Base-by-base conservation (phyloP, 331 rosid species). In the Erythrophleum ivorense region DNA sequence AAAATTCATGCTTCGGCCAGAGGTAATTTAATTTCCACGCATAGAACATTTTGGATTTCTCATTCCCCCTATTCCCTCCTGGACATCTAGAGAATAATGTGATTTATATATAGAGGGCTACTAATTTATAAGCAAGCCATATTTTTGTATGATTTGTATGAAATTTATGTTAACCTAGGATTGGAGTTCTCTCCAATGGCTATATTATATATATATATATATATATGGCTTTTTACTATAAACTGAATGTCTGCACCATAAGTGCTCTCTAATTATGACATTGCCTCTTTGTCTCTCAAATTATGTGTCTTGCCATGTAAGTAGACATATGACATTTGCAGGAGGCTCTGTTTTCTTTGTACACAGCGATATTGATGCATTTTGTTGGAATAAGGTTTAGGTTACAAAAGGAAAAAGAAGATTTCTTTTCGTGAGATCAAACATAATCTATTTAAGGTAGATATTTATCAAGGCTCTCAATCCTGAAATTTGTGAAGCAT, bases 1-100 rank as follows among this genome's bases (percentile, higher is more conserved):
- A 69, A 79, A 54, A 66, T 87, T 89, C 81, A 91, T 91, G 95
- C 93, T 91, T 50, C 91, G 86, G 76, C 87, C 91, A 49, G 89
- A 89, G 95, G 95, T 91, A 82, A 14, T 55, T 54, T 34, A n/a
- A 18, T 43, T 41, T 24, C 80, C 10, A 38, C n/a, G 33, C 19
- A 24, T 16, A 3, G 55, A 50, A 10, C 72, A 9, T 62, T 53
- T 60, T 19, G 52, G 24, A 11, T 59, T 68, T 76, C 77, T 3
- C 62, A n/a, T 81, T 82, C 75, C 16, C 40, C 57, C 73, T 70
- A 43, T 73, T 79, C 40, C 43, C 74, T 41, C 14, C 24, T 53
- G 9, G 18, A 75, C 33, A 36, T 76, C 43, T 52, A 43, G 48
- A 69, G 21, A 43, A 16, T 75, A 24, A 19, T 34, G 4, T 8